Evolutionary conservation across 129 eudicot species (phyloP).

Genomic region (Pseudognaphalium luteoalbum): DNA sequence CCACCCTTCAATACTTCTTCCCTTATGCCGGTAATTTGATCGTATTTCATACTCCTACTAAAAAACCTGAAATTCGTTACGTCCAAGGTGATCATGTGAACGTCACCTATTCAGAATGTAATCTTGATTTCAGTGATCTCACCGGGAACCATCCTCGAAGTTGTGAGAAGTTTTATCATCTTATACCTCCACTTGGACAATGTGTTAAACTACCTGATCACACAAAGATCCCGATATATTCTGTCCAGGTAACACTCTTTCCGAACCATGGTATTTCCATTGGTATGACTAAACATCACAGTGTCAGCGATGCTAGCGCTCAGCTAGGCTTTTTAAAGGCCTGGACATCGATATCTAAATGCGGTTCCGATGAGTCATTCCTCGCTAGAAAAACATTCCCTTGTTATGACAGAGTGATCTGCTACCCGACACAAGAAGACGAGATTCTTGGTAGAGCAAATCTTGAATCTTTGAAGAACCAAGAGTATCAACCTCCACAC

Average conservation of each 20-base stretch:
- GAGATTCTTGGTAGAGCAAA: background rate
- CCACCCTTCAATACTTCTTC: too few species aligned
- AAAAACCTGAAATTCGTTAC: background rate
- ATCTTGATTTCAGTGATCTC: background rate
- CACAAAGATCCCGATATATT: background rate
- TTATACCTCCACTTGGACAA: background rate
- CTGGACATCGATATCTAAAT: background rate
- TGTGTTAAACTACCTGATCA: background rate
- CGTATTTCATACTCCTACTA: too few species aligned
- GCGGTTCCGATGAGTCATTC: background rate
- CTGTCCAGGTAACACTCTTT: background rate
- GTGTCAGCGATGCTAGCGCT: background rate
- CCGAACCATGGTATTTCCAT: background rate
- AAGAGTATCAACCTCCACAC: background rate
- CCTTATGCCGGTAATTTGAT: too few species aligned
- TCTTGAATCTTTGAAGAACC: background rate
- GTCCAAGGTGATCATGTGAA: background rate
- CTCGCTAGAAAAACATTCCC: background rate
- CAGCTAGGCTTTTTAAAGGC: background rate
- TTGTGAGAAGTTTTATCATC: background rate
- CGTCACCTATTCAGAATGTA: background rate
- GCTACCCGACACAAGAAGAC: background rate
- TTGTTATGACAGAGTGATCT: background rate
- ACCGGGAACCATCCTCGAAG: background rate
- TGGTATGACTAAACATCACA: background rate